Evolutionary conservation across 2,329 filamentous ascomycete genomes (phyloP).

Genomic region (Cercospora sp.): DNA sequence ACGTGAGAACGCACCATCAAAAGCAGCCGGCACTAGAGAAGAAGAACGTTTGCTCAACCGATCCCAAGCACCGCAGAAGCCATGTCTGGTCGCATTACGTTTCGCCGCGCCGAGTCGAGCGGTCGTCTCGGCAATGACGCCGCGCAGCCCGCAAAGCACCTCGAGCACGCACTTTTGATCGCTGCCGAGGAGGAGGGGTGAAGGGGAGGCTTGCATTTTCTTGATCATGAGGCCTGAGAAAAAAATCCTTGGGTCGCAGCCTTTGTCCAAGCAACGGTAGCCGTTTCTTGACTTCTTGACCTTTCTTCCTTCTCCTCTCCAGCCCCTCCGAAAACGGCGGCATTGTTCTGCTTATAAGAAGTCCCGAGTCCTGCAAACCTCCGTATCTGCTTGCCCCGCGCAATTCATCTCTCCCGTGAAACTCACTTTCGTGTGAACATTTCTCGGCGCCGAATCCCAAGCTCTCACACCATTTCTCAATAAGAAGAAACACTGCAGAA

Average conservation of each 20-base stretch:
- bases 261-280: not conserved
- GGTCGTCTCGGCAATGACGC: constrained; percentile 6
- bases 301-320: not conserved
- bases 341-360: not conserved
- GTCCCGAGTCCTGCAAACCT: not conserved
- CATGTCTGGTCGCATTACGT: constrained; percentile 9
- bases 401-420: not conserved
- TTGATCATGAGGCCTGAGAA: constrained; percentile 4
- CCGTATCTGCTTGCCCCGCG: not conserved
- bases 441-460: not conserved
- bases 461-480: not conserved
- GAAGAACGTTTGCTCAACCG: constrained; percentile 1
- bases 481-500: no score
- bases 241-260: not conserved
- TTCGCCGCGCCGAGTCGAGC: not conserved
- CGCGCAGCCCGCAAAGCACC: not conserved
- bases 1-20: not conserved
- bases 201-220: not conserved
- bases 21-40: not conserved
- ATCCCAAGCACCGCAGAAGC: not conserved
- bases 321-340: not conserved
- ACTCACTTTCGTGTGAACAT: not conserved
- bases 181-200: not conserved
- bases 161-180: not conserved
- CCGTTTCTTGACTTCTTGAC: not conserved